Evolutionary conservation across 345 rosid species (phyloP), one percentile per base, ranked within the genome.

Genomic region (Combretum micranthum): DNA sequence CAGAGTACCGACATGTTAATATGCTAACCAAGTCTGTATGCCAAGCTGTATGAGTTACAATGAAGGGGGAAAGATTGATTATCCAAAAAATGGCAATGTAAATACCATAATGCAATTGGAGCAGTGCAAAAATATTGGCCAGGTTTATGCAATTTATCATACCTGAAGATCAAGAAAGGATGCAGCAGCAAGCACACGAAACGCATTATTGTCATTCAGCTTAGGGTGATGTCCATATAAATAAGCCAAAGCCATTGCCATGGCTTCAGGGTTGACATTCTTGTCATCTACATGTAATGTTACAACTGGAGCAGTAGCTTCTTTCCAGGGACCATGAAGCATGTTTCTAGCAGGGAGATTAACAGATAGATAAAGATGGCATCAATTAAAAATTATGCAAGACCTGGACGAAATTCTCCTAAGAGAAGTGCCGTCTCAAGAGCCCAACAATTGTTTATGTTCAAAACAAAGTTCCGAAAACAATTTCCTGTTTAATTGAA

Each of bases 101-200:
- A 3, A 25, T 25, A 25, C 32, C 32, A 25, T 25, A 25, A 25
- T 25, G 32, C 32, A 25, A 25, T 7, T 25, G 32, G 32, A 25
- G 20, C 44, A 12, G 20, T 17, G 42, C 23, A 0, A 6, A 53
- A 11, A 9, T n/a, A 37, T 42, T 32, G 26, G 20, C 21, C 44
- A 18, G 13, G 0, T n/a, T 22, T 49, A 44, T 13, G 46, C 44
- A 57, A 25, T 13, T 39, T n/a, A 26, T 47, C 8, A 42, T 61
- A 91, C 98, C 98, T 91, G 95, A 55, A 92, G 96, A 73, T 92
- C 98, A 25, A 92, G 96, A 80, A 88, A 92, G 2, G 98, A 88
- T 63, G 96, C 93, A n/a, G 90, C 90, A 71, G 98, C 98, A 62
- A 92, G 72, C 57, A 88, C 96, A 20, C 95, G 93, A 64, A 84